phyloP scores from a whole-genome alignment of 2,329 filamentous ascomycete genomes.

The Scedosporium aurantiacum region DNA sequence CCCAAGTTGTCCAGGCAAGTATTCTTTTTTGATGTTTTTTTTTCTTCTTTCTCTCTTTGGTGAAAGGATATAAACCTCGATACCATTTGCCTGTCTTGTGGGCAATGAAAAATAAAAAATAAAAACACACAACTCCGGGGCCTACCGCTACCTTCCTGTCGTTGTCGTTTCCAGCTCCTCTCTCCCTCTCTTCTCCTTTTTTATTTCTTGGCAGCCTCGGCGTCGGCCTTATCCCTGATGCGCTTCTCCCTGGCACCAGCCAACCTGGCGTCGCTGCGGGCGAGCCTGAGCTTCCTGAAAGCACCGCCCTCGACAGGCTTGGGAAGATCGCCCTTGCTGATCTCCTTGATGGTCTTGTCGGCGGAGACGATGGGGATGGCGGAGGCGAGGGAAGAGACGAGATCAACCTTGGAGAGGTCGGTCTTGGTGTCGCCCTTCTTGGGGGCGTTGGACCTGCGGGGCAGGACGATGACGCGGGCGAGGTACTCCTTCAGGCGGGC shows the following conservation, averaged over 20 bases:
- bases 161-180: constrained; percentile 6
- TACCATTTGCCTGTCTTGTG: no score
- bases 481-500: constrained; percentile 97
- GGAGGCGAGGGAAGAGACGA: constrained; percentile 37
- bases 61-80: not conserved
- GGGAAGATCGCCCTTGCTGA: constrained; percentile 74
- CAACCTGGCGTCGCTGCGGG: constrained; percentile 72
- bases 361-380: constrained; percentile 64
- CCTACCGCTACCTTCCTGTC: not conserved
- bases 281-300: constrained; percentile 74
- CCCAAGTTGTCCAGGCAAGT: not conserved
- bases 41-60: not conserved
- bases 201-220: constrained; percentile 81
- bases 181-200: constrained; percentile 12
- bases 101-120: not conserved
- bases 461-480: constrained; percentile 93
- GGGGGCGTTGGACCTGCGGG: constrained; percentile 83
- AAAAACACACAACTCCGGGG: constrained; percentile 3
- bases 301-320: constrained; percentile 69
- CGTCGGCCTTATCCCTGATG: constrained; percentile 75
- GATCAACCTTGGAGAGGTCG: constrained; percentile 58
- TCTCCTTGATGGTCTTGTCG: constrained; percentile 54
- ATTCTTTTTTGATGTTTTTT: not conserved
- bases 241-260: constrained; percentile 87
- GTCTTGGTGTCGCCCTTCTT: constrained; percentile 90